Conservation (phyloP, 352 stramenopile genomes). For the Pythium graminicola region DNA sequence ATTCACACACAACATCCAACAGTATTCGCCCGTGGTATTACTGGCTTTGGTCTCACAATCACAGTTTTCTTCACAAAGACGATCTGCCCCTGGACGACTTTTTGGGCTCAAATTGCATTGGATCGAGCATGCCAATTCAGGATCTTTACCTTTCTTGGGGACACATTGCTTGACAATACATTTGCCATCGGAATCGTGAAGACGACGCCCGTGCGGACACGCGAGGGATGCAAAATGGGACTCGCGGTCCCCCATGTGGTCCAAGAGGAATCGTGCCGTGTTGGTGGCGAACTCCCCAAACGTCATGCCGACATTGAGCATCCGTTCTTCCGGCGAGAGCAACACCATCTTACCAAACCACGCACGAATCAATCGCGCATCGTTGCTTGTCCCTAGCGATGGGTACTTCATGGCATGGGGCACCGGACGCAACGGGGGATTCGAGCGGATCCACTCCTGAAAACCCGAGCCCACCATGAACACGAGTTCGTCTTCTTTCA, state of each 20-base stretch:
- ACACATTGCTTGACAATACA: constrained; percentile 28
- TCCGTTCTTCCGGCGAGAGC: constrained; percentile 18
- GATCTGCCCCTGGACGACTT: constrained; percentile 18
- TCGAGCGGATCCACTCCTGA: constrained; percentile 26
- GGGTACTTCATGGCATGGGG: constrained; percentile 31
- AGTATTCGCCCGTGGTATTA: constrained; percentile 22
- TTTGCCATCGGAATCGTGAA: constrained; percentile 19
- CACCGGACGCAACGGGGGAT: constrained; percentile 21
- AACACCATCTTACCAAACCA: constrained; percentile 45
- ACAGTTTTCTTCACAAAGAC: constrained; percentile 28
- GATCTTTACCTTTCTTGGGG: constrained; percentile 20
- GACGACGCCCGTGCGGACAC: constrained; percentile 21
- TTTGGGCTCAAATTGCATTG: constrained; percentile 33
- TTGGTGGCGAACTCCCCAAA: constrained; percentile 25
- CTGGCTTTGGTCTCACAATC: constrained; percentile 24
- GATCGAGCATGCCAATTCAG: constrained; percentile 26
- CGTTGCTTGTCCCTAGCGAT: background rate
- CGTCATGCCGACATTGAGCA: constrained; percentile 26
- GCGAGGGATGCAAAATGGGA: constrained; percentile 26
- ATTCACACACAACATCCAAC: constrained; percentile 41
- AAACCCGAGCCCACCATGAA: constrained; percentile 33
- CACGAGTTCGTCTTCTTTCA: constrained; percentile 33
- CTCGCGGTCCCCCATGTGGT: constrained; percentile 7
- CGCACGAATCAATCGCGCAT: constrained; percentile 19
- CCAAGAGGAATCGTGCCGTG: constrained; percentile 16